Evolutionary conservation across 2,329 filamentous ascomycete genomes (phyloP), one percentile per base, ranked within the genome.

Genomic region (Chalaropsis thielavioides): DNA sequence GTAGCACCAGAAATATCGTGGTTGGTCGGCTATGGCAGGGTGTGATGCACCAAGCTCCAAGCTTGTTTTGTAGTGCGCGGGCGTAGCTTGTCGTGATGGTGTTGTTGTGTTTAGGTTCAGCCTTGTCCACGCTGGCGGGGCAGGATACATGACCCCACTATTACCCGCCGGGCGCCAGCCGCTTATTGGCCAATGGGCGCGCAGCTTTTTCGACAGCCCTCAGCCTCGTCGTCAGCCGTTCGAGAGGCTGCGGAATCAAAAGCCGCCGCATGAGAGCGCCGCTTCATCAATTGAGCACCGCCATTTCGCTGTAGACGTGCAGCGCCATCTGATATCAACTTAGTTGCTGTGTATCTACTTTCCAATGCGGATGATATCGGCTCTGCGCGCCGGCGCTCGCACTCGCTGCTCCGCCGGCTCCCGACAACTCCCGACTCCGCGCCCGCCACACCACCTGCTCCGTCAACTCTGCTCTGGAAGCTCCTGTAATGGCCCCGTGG

Each of bases 61-160:
- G 22, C 51, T 61, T n/a, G n/a, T n/a, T n/a, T n/a, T n/a, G n/a
- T n/a, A n/a, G n/a, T n/a, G n/a, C n/a, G n/a, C n/a, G n/a, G n/a
- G n/a, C n/a, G n/a, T 17, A n/a, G 31, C 31, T 61, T 22, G 15
- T 62, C 24, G 46, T 61, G 58, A 64, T 64, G 17, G 13, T 51
- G 27, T 59, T 67, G 51, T 49, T 63, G 49, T 49, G 17, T 15
- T 63, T 43, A 41, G 35, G 17, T n/a, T 61, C 62, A 67, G 65
- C 65, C 65, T 67, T 49, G 65, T 43, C 22, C 24, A 58, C 24
- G 19, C 61, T 64, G 61, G 59, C 24, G 58, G 62, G 65, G 59
- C 65, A 67, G 13, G 10, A 44, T 22, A 17, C 61, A 31, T 10
- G 8, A 27, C 2, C 62, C 62, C 58, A 64, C 13, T 62, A n/a